phyloP scores from a whole-genome alignment of 495 filamentous ascomycete genomes.

The Thozetella sp. region DNA sequence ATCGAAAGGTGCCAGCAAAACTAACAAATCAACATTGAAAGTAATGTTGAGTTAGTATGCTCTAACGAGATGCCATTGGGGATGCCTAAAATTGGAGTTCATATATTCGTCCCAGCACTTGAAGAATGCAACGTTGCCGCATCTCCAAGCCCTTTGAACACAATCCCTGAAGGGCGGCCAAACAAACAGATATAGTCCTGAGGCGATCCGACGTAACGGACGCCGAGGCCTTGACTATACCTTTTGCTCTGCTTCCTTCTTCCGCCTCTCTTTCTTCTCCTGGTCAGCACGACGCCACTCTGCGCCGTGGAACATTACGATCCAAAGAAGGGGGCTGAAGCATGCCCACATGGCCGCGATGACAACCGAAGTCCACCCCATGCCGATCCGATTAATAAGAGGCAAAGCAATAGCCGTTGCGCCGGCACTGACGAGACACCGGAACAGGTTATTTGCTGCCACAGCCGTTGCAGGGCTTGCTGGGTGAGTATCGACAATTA shows the following conservation, averaged over 20 bases:
- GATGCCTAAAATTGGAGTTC: too few species aligned
- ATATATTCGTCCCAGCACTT: too few species aligned
- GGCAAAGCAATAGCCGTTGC: slow-evolving; percentile 38
- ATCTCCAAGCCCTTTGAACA: too few species aligned
- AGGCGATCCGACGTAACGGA: neutral
- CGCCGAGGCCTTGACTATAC: neutral
- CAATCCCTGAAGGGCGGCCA: too few species aligned
- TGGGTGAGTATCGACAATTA: slow-evolving; percentile 48
- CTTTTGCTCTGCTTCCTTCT: neutral
- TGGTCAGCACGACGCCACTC: slow-evolving; percentile 33
- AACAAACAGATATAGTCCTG: neutral
- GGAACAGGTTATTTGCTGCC: slow-evolving; percentile 49
- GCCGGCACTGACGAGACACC: slow-evolving; percentile 46
- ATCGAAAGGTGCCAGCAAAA: too few species aligned
- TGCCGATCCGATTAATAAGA: slow-evolving; percentile 42
- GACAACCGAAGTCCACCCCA: slow-evolving; percentile 49
- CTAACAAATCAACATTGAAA: too few species aligned
- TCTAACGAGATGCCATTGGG: too few species aligned
- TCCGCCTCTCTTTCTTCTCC: slow-evolving; percentile 14
- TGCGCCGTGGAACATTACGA: slow-evolving; percentile 32
- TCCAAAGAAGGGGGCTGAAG: slow-evolving; percentile 32
- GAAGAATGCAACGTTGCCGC: too few species aligned
- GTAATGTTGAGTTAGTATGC: too few species aligned
- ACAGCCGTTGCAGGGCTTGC: slow-evolving; percentile 39
- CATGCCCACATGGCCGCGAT: slow-evolving; percentile 29